Conservation (phyloP, 805 yeast genomes). For the Myxozyma neglecta region DNA sequence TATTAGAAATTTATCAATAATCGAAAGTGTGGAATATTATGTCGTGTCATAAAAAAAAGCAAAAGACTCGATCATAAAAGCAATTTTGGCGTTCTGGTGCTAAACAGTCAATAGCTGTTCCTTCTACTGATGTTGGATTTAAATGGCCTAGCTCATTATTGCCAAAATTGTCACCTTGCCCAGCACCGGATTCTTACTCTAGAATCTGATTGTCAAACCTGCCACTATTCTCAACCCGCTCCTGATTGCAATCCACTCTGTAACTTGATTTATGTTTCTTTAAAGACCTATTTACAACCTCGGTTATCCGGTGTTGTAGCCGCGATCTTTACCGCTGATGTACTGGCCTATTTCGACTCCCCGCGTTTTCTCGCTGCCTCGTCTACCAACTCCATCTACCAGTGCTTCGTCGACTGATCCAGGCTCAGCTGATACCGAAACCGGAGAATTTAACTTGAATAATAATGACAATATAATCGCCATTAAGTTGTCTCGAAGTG, state of each 20-base stretch:
- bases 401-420: not conserved
- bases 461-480: slow-evolving; percentile 42
- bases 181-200: no score
- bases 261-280: not conserved
- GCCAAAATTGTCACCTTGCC: no score
- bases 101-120: no score
- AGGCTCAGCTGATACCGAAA: not conserved
- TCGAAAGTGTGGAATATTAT: not conserved
- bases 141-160: no score
- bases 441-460: not conserved
- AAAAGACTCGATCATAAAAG: no score
- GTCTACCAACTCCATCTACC: slow-evolving; percentile 18
- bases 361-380: slow-evolving; percentile 35
- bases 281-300: no score
- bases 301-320: not conserved
- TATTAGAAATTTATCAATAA: not conserved
- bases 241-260: not conserved
- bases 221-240: not conserved
- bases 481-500: slow-evolving; percentile 36
- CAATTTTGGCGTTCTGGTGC: not conserved
- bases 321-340: slow-evolving; percentile 29
- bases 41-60: not conserved
- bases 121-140: no score
- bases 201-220: not conserved
- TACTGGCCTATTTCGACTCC: slow-evolving; percentile 42